Evolutionary conservation across 805 yeast genomes (phyloP), one percentile per base, ranked within the genome.

Genomic region (Saturnispora galanensis): DNA sequence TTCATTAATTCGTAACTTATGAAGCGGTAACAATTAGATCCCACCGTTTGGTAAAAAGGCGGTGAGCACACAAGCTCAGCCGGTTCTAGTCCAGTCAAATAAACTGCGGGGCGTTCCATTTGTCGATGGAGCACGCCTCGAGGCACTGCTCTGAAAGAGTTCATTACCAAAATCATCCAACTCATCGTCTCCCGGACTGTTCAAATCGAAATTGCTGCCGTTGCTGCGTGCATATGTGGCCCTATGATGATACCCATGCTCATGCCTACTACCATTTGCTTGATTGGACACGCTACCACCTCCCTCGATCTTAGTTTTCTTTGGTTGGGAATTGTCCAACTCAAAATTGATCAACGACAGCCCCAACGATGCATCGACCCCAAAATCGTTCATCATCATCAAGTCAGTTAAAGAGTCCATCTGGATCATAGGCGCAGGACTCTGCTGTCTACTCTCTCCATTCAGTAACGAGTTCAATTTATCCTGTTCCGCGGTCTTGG

Each of bases 291-390:
- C 17, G 34, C 12, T 15, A 11, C 31, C 11, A 16, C n/a, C n/a
- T n/a, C 18, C 16, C 13, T 41, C 41, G n/a, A 46, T 8, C 12
- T 45, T 48, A 31, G 41, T 41, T 18, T 48, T 48, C 37, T 46
- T 46, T 11, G 35, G 34, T 18, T 36, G 33, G 9, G 33, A 38
- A 10, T 15, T 57, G 29, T 57, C 64, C 18, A 66, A 54, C 41
- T 65, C 70, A 55, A 70, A 66, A 44, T 76, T 82, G 46, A 83
- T 61, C 53, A 82, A 71, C 2, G 84, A 87, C 44, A 84, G 63
- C 1, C 90, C 90, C 35, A 83, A 63, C 0, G 90, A 84, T 1
- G 87, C 90, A 63, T 84, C 93, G 3, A 86, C 86, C n/a, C 82
- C 84, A 59, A 80, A 82, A 47, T 81, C 87, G 46, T 58, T 60